A percentile compares a stretch with the other conserved stretches of the same genome.
These are phyloP conservation scores for Tephrocybe rancida DNA, from an alignment of 768 basidiomycete genomes.

Conservation along the genomic window DNA sequence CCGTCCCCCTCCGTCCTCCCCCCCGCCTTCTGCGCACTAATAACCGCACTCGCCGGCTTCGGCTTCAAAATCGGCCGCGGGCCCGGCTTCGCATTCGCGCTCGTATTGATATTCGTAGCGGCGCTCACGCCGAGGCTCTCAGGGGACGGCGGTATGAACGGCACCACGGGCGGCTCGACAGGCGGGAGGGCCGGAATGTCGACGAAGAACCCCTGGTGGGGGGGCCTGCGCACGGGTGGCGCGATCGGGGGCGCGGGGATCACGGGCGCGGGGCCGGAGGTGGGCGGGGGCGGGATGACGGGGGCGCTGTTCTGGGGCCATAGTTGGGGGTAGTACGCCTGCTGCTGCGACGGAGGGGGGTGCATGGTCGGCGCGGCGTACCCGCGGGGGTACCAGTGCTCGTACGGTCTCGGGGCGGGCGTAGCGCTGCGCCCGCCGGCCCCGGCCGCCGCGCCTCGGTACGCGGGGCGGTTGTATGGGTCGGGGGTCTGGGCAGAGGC, in stretches of 20 bases:
- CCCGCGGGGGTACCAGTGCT: no score
- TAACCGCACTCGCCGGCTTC: not conserved
- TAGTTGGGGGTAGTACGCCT: not conserved
- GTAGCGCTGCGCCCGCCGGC: no score
- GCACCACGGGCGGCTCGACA: not conserved
- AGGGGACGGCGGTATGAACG: conserved; percentile 6
- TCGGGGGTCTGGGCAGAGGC: no score
- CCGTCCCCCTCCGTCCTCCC: not conserved
- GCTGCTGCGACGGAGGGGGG: no score
- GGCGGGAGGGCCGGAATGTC: not conserved
- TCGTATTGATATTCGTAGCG: not conserved
- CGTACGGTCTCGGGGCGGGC: no score
- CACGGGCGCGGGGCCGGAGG: not conserved
- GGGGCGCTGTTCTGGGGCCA: not conserved
- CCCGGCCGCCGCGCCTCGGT: no score
- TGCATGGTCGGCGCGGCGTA: no score
- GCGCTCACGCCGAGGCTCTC: not conserved
- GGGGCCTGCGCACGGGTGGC: not conserved
- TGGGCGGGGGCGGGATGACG: no score
- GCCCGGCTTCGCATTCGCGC: not conserved
- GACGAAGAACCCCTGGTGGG: not conserved
- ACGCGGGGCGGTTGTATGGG: no score
- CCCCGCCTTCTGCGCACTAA: not conserved
- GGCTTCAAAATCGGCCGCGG: conserved; percentile 1
- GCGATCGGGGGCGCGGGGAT: conserved; percentile 6